Evolutionary conservation across 345 rosid genomes (phyloP), one percentile per base, ranked within the genome.

Genomic region (Noccaea bulbosa): DNA sequence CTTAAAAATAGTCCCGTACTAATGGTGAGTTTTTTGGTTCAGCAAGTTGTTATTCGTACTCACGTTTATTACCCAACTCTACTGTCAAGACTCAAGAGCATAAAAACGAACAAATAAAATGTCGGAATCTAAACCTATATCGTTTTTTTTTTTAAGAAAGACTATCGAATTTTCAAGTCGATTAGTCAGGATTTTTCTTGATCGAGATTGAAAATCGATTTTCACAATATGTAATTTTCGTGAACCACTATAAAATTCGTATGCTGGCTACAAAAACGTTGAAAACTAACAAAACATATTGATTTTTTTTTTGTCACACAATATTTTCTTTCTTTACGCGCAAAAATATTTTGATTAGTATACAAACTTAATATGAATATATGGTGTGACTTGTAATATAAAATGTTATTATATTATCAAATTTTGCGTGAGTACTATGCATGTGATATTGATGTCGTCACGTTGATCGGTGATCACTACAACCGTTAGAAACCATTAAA

Each of bases 401-500:
- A 20, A 9, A 20, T 33, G 46, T 20, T 22, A 37, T 15, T 37
- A 58, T 46, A 37, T 20, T 32, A 17, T 54, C 11, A 30, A 11
- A 16, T 52, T 24, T 37, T 16, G 58, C 27, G 70, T 56, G 77
- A 48, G 5, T 65, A 70, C 20, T 46, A 57, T 73, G 77, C 67
- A 65, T 73, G 50, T 4, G 22, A 27, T 27, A 27, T 20, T 41
- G 10, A 61, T 61, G 53, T 73, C 44, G 66, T 65, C 67, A 64
- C 60, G 52, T 65, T 65, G 45, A 73, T 73, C 46, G 20, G 16
- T 17, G 69, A 38, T 50, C 52, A 48, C 35, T 11, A 38, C 56
- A 38, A 39, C 66, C 52, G 65, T 56, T 65, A 48, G 44, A 54
- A 12, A 38, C 51, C 17, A 24, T 17, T 33, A 46, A 16, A 54